A percentile compares a stretch with the other conserved stretches of the same genome.
Evolutionary conservation across 257 asterid species (phyloP).

Genomic region (Petunia axillaris): DNA sequence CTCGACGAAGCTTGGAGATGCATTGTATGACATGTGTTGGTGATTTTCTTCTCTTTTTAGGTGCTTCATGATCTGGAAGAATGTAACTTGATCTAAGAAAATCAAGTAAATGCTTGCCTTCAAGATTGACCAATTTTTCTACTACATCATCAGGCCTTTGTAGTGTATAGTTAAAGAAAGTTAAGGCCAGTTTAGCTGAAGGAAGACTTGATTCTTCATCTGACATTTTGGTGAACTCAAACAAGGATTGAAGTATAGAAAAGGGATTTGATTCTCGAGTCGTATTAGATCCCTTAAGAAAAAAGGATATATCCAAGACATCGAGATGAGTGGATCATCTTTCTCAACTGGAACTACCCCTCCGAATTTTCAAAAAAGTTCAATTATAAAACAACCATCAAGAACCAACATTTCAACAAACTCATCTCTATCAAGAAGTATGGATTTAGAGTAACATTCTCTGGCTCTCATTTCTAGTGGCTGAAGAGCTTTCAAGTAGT

Average conservation of each 20-base stretch:
- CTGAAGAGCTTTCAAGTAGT: slow-evolving; percentile 55
- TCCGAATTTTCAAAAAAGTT: slow-evolving; percentile 65
- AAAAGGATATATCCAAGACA: slow-evolving; percentile 76
- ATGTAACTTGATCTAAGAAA: slow-evolving; percentile 76
- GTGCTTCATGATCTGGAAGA: slow-evolving; percentile 46
- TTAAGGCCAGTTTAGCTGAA: slow-evolving; percentile 42
- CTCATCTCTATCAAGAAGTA: slow-evolving; percentile 49
- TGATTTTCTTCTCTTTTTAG: slow-evolving; percentile 2
- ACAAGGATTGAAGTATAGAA: slow-evolving; percentile 61
- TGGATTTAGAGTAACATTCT: slow-evolving; percentile 64
- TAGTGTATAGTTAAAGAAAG: slow-evolving; percentile 58
- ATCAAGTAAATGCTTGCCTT: slow-evolving; percentile 75
- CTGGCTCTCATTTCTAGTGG: slow-evolving; percentile 60
- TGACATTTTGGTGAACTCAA: slow-evolving; percentile 53
- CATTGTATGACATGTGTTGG: slow-evolving; percentile 56
- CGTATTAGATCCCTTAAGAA: slow-evolving; percentile 70
- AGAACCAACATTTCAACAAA: slow-evolving; percentile 75
- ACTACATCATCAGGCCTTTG: slow-evolving; percentile 53
- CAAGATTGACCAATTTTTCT: slow-evolving; percentile 29
- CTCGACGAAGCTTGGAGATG: slow-evolving; percentile 70
- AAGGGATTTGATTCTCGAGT: slow-evolving; percentile 85
- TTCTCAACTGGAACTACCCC: slow-evolving; percentile 55
- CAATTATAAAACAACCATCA: slow-evolving; percentile 88
- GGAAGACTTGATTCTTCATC: slow-evolving; percentile 46
- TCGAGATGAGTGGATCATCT: slow-evolving; percentile 68